Conservation (phyloP, 2,329 filamentous ascomycete species). For the Talaromyces sp. region DNA sequence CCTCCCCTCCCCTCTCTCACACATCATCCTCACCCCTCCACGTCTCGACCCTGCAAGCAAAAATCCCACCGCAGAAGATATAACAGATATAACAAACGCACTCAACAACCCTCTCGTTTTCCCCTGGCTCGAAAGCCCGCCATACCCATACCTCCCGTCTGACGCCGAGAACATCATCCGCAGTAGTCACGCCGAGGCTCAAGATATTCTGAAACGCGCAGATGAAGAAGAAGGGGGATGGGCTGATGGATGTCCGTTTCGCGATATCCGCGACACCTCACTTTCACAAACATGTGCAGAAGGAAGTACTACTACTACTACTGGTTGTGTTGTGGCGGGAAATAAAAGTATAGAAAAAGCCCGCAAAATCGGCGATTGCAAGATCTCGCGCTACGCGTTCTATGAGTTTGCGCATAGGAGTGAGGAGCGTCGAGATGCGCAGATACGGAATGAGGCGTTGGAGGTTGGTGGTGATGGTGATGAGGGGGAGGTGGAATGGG, state of each 20-base stretch:
- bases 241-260: slow-evolving; percentile 18
- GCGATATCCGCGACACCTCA: slow-evolving; percentile 16
- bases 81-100: slow-evolving; percentile 8
- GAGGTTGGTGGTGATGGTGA: slow-evolving; percentile 16
- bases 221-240: not conserved
- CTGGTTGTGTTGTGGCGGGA: too few relatives aligned
- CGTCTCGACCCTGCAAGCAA: slow-evolving; percentile 5
- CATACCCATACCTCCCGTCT: too few relatives aligned
- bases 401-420: slow-evolving; percentile 15
- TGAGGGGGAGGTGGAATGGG: slow-evolving; percentile 22
- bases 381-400: slow-evolving; percentile 18
- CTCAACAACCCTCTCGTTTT: slow-evolving; percentile 22
- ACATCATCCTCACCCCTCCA: slow-evolving; percentile 23
- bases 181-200: slow-evolving; percentile 3
- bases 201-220: not conserved
- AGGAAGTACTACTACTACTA: too few relatives aligned
- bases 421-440: slow-evolving; percentile 13
- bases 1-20: slow-evolving; percentile 16
- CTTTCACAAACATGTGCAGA: too few relatives aligned
- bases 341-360: slow-evolving; percentile 3
- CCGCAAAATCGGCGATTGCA: slow-evolving; percentile 18
- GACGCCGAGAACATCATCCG: too few relatives aligned
- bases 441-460: slow-evolving; percentile 15
- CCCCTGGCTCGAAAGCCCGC: slow-evolving; percentile 17
- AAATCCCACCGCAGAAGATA: slow-evolving; percentile 7